Evolutionary conservation across 495 filamentous ascomycete genomes (phyloP).

Genomic region (Daldinia grandis): DNA sequence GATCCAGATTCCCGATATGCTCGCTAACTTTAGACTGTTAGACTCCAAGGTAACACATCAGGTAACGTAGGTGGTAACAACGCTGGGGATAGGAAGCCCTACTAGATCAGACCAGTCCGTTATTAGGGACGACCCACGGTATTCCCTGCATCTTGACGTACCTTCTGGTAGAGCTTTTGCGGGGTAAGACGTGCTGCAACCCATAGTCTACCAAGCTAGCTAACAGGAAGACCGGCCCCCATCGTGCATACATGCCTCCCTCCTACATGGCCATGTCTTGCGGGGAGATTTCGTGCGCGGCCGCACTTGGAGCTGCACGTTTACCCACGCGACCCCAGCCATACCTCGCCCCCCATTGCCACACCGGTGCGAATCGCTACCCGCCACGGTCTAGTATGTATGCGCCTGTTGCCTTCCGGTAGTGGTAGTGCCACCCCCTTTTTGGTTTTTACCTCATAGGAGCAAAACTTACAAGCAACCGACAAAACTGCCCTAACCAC

Average conservation of each 20-base stretch:
- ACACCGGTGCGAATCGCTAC: constrained; percentile 44
- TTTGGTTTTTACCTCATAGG: constrained; percentile 11
- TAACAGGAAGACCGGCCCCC: constrained; percentile 15
- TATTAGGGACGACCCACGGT: constrained; percentile 13
- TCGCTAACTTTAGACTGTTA: constrained; percentile 20
- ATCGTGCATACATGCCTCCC: constrained; percentile 19
- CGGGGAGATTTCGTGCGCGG: constrained; percentile 17
- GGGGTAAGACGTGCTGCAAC: constrained; percentile 38
- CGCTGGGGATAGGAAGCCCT: constrained; percentile 18
- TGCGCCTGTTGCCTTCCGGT: constrained; percentile 32
- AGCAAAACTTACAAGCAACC: constrained; percentile 16
- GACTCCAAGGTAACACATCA: constrained; percentile 16
- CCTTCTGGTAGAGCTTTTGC: constrained; percentile 28
- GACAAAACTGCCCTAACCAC: constrained; percentile 13
- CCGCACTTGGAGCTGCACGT: constrained; percentile 33
- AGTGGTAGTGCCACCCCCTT: constrained; percentile 23
- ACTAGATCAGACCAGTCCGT: constrained; percentile 25
- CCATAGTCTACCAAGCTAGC: constrained; percentile 20
- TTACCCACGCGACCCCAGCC: constrained; percentile 45
- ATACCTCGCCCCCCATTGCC: constrained; percentile 37
- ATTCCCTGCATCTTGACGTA: constrained; percentile 41
- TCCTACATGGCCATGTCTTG: background rate
- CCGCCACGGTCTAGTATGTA: constrained; percentile 23
- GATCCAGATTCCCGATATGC: constrained; percentile 27
- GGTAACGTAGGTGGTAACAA: constrained; percentile 25